Base-by-base conservation (phyloP, 176 grass and related monocot genomes). In the Avena eriantha region DNA sequence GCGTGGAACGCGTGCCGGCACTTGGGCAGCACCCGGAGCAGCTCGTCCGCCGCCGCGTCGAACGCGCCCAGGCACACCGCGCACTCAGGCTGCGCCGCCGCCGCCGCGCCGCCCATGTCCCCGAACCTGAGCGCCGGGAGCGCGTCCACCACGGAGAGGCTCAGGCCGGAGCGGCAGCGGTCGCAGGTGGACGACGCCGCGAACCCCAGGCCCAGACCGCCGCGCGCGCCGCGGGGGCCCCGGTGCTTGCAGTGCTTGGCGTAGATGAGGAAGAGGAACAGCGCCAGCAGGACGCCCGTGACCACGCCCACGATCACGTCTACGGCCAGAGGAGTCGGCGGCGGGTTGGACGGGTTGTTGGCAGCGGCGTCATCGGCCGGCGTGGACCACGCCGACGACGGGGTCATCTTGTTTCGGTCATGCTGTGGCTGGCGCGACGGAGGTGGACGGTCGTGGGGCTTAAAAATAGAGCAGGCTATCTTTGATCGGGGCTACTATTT, bases 221-320 rank as follows among this genome's bases (percentile, higher is more conserved):
- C 45, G 31, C 51, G 7, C 0, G 74, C 45, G 29, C 50, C 31
- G 71, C 43, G 80, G n/a, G 33, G 9, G 24, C 17, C 85, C 59
- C 88, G 84, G 64, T 68, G 60, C 45, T 78, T 92, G 86, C 83
- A 82, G 79, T 86, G 79, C 73, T 82, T 82, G 55, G 86, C 79
- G 83, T 92, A 92, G 23, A 92, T 14, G 45, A 92, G 83, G 83
- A 92, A 79, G 55, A 88, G 48, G 79, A 92, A 86, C 56, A 92
- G 72, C 23, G 10, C 83, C 15, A 82, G 79, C 56, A 86, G 66
- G 50, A 68, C 22, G 79, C 35, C 84, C 1, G 74, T 90, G 56
- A 87, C 22, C 65, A 79, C 56, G 75, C 80, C 80, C 57, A 83
- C 69, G 57, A 80, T 31, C 18, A 36, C 84, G 73, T 83, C 65